Evolutionary conservation across 257 asterid species (phyloP), one percentile per base, ranked within the genome.

Genomic region (Nicotiana knightiana): DNA sequence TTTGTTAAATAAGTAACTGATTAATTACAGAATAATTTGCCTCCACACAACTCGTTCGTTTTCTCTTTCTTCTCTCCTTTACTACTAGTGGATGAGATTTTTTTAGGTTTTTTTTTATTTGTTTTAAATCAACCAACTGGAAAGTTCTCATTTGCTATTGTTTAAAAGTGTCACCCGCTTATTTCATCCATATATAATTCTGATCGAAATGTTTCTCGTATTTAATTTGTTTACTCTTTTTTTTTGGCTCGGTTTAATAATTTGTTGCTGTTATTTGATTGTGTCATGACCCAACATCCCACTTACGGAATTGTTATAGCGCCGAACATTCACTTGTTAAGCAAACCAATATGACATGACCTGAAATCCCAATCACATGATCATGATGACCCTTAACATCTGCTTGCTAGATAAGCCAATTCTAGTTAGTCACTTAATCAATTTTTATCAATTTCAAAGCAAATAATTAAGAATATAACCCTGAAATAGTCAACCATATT

Each of bases 221-320:
- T 54, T 54, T 54, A 53, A 4, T 54, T 54, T 15, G 63, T 17
- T 57, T 16, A 1, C 0, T 2, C 26, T 17, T 17, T 57, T 55
- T 17, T 51, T 51, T 51, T 53, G 4, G 4, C 63, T 12, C 18
- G 9, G 10, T 21, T 21, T 26, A 17, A 57, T 57, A 57, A 15
- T 57, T 16, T 17, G 24, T 57, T 57, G n/a, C 63, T 17, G 18
- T 57, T 6, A 17, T 57, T 57, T 54, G 2, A 54, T 43, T 43
- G 11, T 43, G 2, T 8, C 11, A 43, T 11, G 51, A 43, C 3
- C 11, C 11, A 43, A 43, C 8, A 1, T 43, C 0, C 0, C 11
- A 43, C 0, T 0, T 2, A 43, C 3, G 1, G 11, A 3, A 2
- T 43, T 0, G 3, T 43, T 0, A 43, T 43, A 0, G 2, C 51